Evolutionary conservation across 345 rosid species (phyloP).

Genomic region (Rhizophora mangle): DNA sequence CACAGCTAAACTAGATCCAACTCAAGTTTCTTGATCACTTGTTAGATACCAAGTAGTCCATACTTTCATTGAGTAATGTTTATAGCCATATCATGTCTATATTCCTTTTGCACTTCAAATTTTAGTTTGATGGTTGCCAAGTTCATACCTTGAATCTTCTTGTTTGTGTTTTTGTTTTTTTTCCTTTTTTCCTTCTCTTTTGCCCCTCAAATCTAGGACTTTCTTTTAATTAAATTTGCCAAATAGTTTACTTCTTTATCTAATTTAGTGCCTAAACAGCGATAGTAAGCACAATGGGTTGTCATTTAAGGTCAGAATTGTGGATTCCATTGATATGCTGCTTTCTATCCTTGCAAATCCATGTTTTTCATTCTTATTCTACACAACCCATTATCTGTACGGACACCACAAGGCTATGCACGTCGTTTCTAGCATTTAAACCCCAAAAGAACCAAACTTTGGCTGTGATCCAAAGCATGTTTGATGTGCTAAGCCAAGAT

Average conservation of each 20-base stretch:
- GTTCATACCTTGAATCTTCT: background rate
- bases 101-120: background rate
- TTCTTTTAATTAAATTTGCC: background rate
- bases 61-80: background rate
- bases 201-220: background rate
- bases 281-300: slow-evolving; percentile 30
- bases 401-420: slow-evolving; percentile 74
- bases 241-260: background rate
- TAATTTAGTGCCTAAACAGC: background rate
- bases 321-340: slow-evolving; percentile 24
- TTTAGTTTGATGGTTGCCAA: background rate
- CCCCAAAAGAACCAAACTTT: slow-evolving; percentile 58
- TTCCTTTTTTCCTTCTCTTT: background rate
- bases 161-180: background rate
- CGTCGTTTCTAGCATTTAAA: slow-evolving; percentile 81
- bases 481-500: slow-evolving; percentile 66
- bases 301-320: slow-evolving; percentile 18
- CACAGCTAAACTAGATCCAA: background rate
- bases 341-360: slow-evolving; percentile 19
- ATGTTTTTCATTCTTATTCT: slow-evolving; percentile 31
- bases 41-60: background rate
- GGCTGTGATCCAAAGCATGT: slow-evolving; percentile 80
- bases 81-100: background rate
- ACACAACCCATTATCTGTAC: slow-evolving; percentile 75
- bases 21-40: background rate